Percentiles rank a stretch among this genome's conserved stretches.
Conservation (phyloP, 1,284 basidiomycete species). For the Ganoderma lucidum region DNA sequence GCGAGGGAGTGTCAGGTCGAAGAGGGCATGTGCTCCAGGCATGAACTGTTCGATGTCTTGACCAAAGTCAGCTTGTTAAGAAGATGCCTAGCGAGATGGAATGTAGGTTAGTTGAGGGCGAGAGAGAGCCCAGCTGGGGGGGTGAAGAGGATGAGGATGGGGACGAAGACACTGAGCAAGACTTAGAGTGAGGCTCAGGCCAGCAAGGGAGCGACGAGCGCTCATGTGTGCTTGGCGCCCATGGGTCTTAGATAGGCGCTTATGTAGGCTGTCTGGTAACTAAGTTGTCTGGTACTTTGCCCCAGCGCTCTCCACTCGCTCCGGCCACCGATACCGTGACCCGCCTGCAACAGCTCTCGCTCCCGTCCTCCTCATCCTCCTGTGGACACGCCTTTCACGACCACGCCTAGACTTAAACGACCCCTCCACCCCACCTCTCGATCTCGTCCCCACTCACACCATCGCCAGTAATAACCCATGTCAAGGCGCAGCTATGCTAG, state of each 20-base stretch:
- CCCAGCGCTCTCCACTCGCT: background rate
- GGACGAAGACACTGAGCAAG: background rate
- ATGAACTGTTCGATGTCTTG: conserved; percentile 8
- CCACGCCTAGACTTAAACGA: background rate
- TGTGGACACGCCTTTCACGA: conserved; percentile 14
- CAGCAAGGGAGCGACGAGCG: background rate
- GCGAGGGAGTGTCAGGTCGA: conserved; percentile 34
- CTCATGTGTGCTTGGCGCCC: background rate
- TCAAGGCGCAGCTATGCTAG: conserved; percentile 77
- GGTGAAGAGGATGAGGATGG: background rate
- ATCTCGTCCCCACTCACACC: background rate
- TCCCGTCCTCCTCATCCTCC: background rate
- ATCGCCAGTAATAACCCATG: conserved; percentile 42
- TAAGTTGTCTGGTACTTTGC: background rate
- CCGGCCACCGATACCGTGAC: background rate
- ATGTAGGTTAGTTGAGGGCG: background rate
- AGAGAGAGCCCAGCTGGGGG: background rate
- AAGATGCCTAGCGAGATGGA: background rate
- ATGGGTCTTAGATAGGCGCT: no score
- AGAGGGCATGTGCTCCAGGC: conserved; percentile 33
- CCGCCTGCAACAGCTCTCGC: background rate
- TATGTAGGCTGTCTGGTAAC: no score
- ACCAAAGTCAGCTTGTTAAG: background rate
- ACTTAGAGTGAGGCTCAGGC: background rate
- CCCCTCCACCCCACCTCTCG: background rate